A percentile compares a stretch with the other conserved stretches of the same genome.
phyloP scores from a whole-genome alignment of 1,284 basidiomycete species.

The Mycena sp. region DNA sequence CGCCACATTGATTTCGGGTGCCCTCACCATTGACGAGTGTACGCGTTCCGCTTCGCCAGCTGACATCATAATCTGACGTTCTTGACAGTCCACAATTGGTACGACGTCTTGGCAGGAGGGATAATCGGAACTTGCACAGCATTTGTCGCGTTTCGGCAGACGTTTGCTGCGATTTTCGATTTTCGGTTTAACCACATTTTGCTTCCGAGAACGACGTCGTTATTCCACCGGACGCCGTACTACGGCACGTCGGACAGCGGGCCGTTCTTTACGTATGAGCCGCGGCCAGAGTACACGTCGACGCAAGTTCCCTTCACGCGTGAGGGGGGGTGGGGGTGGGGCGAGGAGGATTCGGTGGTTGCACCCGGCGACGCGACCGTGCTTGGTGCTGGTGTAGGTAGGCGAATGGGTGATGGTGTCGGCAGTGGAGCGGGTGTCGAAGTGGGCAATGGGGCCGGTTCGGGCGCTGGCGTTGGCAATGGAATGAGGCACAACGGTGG shows the following conservation, averaged over 20 bases:
- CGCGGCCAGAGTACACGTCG: conserved; percentile 36
- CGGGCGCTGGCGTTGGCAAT: neutral
- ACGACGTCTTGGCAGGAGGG: conserved; percentile 61
- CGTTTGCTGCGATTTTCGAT: conserved; percentile 62
- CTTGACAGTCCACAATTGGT: conserved; percentile 56
- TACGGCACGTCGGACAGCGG: conserved; percentile 33
- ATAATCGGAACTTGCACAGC: conserved; percentile 59
- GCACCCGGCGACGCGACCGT: conserved; percentile 49
- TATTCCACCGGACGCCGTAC: conserved; percentile 48
- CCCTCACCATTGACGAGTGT: conserved; percentile 67
- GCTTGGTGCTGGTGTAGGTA: conserved; percentile 23
- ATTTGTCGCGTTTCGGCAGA: conserved; percentile 63
- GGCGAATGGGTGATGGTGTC: neutral
- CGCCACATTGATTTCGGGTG: conserved; percentile 63
- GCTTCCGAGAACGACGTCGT: conserved; percentile 55
- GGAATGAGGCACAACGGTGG: neutral
- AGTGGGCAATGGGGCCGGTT: neutral
- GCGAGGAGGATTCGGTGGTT: conserved; percentile 44
- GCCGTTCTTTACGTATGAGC: conserved; percentile 46
- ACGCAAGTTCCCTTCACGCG: conserved; percentile 51
- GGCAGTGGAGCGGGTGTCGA: neutral
- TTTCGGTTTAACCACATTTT: conserved; percentile 68
- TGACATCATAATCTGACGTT: neutral
- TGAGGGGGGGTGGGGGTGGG: conserved; percentile 54
- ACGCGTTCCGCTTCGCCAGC: conserved; percentile 26